Evolutionary conservation across 2,329 filamentous ascomycete genomes (phyloP).

Genomic region (Aspergillus quadricinctus): DNA sequence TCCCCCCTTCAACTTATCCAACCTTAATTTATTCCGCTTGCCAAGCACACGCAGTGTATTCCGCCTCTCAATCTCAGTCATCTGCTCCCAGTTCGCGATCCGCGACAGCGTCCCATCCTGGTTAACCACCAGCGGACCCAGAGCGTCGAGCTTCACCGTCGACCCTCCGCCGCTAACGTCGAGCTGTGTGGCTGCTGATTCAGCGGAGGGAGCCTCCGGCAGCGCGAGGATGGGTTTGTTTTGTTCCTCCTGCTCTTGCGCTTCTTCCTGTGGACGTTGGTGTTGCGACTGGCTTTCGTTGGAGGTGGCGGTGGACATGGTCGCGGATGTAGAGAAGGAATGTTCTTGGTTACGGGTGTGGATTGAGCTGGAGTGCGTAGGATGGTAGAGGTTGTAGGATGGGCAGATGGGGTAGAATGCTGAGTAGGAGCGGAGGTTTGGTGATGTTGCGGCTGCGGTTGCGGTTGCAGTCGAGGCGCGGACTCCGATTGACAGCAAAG

Average conservation of each 20-base stretch:
- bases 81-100: slow-evolving; percentile 68
- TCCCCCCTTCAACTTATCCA: slow-evolving; percentile 51
- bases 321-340: slow-evolving; percentile 9
- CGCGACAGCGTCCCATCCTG: slow-evolving; percentile 66
- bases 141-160: slow-evolving; percentile 58
- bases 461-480: slow-evolving; percentile 17
- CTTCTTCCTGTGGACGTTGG: slow-evolving; percentile 7
- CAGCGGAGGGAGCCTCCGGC: slow-evolving; percentile 70
- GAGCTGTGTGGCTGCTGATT: slow-evolving; percentile 85
- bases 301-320: not conserved
- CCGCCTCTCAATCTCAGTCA: slow-evolving; percentile 63
- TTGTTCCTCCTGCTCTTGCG: slow-evolving; percentile 6
- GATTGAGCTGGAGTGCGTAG: not conserved
- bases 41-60: slow-evolving; percentile 64
- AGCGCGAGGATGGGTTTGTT: slow-evolving; percentile 58
- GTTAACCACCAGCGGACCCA: slow-evolving; percentile 72
- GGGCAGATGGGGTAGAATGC: slow-evolving; percentile 17
- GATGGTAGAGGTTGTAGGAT: slow-evolving; percentile 3
- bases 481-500: slow-evolving; percentile 11
- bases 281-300: slow-evolving; percentile 6
- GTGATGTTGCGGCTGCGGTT: slow-evolving; percentile 10
- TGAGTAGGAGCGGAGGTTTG: slow-evolving; percentile 11
- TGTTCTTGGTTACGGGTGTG: not conserved
- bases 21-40: slow-evolving; percentile 62
- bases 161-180: slow-evolving; percentile 50